These are phyloP conservation scores for Phtheirospermum japonicum DNA, from an alignment of 257 asterid species.

Conservation along the genomic window DNA sequence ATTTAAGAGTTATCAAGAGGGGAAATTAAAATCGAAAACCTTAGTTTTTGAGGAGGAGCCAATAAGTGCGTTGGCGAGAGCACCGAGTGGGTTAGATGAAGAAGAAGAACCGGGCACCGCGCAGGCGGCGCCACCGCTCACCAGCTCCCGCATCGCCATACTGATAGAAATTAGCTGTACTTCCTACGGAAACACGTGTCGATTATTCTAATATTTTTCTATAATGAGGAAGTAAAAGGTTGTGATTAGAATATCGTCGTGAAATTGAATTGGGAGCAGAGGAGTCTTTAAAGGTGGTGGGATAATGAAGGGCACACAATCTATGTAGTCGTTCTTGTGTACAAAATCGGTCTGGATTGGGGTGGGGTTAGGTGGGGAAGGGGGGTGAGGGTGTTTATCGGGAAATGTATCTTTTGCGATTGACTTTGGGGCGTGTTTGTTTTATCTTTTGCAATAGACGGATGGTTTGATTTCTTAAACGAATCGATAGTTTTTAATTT, in stretches of 20 bases:
- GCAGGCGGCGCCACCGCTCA: constrained; percentile 84
- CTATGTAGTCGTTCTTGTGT: no score
- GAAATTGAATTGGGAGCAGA: not conserved
- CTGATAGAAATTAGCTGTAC: constrained; percentile 13
- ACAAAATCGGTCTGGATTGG: not conserved
- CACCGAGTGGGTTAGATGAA: constrained; percentile 87
- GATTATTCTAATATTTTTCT: not conserved
- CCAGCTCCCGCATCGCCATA: constrained; percentile 96
- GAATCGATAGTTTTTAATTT: no score
- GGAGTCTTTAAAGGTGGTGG: not conserved
- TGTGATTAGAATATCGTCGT: not conserved
- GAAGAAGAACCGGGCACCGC: constrained; percentile 86
- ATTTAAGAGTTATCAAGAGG: not conserved
- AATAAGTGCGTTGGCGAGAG: constrained; percentile 78
- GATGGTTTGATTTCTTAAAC: no score
- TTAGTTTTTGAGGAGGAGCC: constrained; percentile 96
- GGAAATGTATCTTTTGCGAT: no score
- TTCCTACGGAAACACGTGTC: constrained; percentile 16
- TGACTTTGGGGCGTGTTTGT: no score
- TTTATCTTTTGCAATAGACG: no score
- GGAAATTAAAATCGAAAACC: constrained; percentile 39
- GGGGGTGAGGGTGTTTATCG: no score
- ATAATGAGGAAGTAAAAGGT: not conserved
- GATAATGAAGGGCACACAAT: not conserved
- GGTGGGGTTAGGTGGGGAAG: not conserved